Evolutionary conservation across 768 basidiomycete genomes (phyloP).

Genomic region (Boletus tylopilopsis): DNA sequence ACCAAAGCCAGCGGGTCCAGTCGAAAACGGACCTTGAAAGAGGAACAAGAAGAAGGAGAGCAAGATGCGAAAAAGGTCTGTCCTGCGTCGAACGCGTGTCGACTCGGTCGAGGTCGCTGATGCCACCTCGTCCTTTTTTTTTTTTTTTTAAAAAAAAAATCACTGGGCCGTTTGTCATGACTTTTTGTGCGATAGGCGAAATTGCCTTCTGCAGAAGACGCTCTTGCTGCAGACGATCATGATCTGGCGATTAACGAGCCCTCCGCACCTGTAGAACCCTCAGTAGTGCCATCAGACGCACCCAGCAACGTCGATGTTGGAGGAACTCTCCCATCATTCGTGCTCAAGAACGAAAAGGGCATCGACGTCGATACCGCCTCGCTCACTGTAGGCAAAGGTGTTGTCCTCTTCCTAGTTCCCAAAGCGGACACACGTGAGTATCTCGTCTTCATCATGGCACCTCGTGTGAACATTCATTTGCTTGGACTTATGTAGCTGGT

Average conservation of each 20-base stretch:
- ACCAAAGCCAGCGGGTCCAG: slow-evolving; percentile 33
- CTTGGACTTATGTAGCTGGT: slow-evolving; percentile 74
- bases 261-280: slow-evolving; percentile 2
- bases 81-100: slow-evolving; percentile 1
- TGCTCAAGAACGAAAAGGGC: slow-evolving; percentile 80
- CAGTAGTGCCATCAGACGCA: not conserved
- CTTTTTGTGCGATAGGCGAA: slow-evolving; percentile 16
- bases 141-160: no score
- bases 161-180: no score
- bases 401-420: slow-evolving; percentile 79
- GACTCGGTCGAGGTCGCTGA: not conserved
- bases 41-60: slow-evolving; percentile 15
- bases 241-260: slow-evolving; percentile 4
- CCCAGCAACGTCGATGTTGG: slow-evolving; percentile 57
- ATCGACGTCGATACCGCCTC: slow-evolving; percentile 69
- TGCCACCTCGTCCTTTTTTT: not conserved
- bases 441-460: not conserved
- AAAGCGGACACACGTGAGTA: slow-evolving; percentile 81
- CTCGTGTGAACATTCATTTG: no score
- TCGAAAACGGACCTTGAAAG: slow-evolving; percentile 34
- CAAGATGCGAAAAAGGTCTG: slow-evolving; percentile 27
- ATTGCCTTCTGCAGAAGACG: slow-evolving; percentile 13
- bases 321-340: slow-evolving; percentile 67
- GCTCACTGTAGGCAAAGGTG: slow-evolving; percentile 65
- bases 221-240: not conserved